phyloP scores from a whole-genome alignment of 169 alveolate genomes.

The Toxoplasma gondii region DNA sequence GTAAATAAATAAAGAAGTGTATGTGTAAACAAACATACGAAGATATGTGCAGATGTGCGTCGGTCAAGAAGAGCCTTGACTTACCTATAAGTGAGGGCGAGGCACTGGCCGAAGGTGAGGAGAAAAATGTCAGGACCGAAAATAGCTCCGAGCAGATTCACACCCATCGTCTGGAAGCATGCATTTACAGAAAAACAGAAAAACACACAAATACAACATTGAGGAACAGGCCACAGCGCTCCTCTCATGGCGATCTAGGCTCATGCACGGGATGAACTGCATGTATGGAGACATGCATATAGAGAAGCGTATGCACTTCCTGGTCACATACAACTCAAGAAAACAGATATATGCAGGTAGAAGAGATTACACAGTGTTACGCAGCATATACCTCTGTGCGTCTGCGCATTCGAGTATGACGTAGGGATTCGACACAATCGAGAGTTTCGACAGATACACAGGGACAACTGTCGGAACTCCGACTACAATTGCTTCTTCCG shows the following conservation, averaged over 20 bases:
- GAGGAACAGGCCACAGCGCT: no score
- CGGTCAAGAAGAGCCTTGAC: background rate
- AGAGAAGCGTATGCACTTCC: no score
- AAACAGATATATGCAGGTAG: no score
- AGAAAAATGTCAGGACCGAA: constrained; percentile 53
- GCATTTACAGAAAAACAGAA: background rate
- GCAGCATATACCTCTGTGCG: no score
- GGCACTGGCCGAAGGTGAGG: background rate
- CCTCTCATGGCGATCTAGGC: no score
- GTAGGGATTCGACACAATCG: no score
- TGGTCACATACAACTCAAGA: no score
- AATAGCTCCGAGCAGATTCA: constrained; percentile 9
- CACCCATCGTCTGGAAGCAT: constrained; percentile 44
- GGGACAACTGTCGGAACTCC: no score
- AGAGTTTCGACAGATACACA: no score
- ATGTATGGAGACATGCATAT: background rate
- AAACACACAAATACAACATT: background rate
- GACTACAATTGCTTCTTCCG: background rate
- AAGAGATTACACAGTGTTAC: no score
- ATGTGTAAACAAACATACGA: background rate
- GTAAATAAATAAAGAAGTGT: background rate
- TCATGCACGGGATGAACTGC: no score
- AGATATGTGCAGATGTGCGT: background rate
- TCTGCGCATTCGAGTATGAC: no score
- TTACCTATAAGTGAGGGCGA: background rate